Conservation (phyloP, 1,284 basidiomycete species). For the Microbotryum scabiosae region DNA sequence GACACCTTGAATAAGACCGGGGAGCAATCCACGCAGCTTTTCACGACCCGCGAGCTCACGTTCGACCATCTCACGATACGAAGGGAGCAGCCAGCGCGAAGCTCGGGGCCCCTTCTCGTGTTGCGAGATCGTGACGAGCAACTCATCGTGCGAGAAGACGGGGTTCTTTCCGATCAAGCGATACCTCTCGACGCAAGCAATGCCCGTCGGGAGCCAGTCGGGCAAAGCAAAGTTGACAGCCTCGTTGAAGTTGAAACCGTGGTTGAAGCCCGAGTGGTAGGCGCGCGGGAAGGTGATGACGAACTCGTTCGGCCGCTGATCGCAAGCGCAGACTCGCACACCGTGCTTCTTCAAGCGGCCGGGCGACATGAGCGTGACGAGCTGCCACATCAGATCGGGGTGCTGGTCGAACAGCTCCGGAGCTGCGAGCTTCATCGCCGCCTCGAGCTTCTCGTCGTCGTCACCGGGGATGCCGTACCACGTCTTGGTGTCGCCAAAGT, state of each 20-base stretch:
- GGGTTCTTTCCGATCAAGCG: slow-evolving; percentile 82
- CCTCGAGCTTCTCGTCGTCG: slow-evolving; percentile 91
- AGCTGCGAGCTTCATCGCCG: slow-evolving; percentile 87
- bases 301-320: slow-evolving; percentile 96
- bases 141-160: slow-evolving; percentile 96
- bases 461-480: slow-evolving; percentile 97
- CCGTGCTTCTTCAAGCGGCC: slow-evolving; percentile 74
- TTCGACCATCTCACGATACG: slow-evolving; percentile 78
- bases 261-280: slow-evolving; percentile 79
- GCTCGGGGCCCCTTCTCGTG: slow-evolving; percentile 89
- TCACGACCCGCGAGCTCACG: slow-evolving; percentile 67
- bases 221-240: slow-evolving; percentile 98
- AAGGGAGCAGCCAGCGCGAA: slow-evolving; percentile 78
- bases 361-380: slow-evolving; percentile 97
- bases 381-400: slow-evolving; percentile 91
- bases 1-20: slow-evolving; percentile 57
- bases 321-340: slow-evolving; percentile 87
- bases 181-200: slow-evolving; percentile 76
- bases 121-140: slow-evolving; percentile 87
- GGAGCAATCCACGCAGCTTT: slow-evolving; percentile 43
- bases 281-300: slow-evolving; percentile 97
- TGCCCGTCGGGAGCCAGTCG: slow-evolving; percentile 83
- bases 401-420: slow-evolving; percentile 98
- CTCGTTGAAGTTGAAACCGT: slow-evolving; percentile 85
- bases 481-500: slow-evolving; percentile 98